Evolutionary conservation across 2,329 filamentous ascomycete genomes (phyloP).

Genomic region (Colletotrichum sp.): DNA sequence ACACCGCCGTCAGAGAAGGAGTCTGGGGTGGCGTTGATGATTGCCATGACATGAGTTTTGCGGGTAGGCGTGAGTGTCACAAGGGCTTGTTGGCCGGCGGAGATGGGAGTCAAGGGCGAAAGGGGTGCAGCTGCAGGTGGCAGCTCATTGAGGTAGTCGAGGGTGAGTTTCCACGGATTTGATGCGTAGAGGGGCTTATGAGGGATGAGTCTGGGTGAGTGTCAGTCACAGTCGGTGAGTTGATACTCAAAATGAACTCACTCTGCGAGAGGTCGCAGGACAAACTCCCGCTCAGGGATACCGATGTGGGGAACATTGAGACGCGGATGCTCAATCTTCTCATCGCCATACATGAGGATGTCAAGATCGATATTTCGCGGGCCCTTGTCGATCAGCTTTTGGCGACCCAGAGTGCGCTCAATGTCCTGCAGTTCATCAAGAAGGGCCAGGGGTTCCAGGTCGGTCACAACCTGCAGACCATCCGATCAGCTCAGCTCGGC

Average conservation of each 20-base stretch:
- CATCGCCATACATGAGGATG: constrained; percentile 80
- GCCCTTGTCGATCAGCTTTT: constrained; percentile 89
- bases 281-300: constrained; percentile 92
- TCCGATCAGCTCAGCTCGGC: neutral
- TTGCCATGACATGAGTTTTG: constrained; percentile 85
- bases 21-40: constrained; percentile 93
- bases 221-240: neutral
- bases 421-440: constrained; percentile 84
- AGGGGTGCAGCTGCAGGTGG: constrained; percentile 52
- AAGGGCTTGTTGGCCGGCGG: constrained; percentile 48
- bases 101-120: constrained; percentile 64
- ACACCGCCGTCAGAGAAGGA: constrained; percentile 93
- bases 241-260: constrained; percentile 40
- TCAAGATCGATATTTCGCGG: constrained; percentile 95
- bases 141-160: constrained; percentile 67
- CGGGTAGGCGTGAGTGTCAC: constrained; percentile 62
- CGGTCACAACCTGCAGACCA: constrained; percentile 74
- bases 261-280: constrained; percentile 85
- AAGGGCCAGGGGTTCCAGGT: constrained; percentile 74
- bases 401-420: constrained; percentile 78
- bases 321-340: constrained; percentile 69
- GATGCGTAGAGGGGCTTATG: constrained; percentile 54
- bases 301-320: constrained; percentile 84
- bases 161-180: constrained; percentile 64
- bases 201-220: constrained; percentile 55